Evolutionary conservation across 768 basidiomycete genomes (phyloP).

Genomic region (Infundibulicybe gibba): DNA sequence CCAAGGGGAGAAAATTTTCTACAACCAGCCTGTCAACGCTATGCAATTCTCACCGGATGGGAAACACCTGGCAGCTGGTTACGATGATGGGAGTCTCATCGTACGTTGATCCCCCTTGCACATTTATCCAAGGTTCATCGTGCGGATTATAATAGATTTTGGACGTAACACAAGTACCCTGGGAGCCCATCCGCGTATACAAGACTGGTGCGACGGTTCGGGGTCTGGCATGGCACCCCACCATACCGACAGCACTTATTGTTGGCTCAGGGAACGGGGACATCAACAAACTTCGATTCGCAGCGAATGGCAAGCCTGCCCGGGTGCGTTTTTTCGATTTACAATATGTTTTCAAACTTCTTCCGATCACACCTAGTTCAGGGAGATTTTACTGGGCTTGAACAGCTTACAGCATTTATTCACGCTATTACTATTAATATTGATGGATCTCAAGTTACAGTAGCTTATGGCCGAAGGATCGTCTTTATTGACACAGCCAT

Average conservation of each 20-base stretch:
- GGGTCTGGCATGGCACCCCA: background rate
- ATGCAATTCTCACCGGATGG: conserved; percentile 2
- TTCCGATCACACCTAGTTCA: too few species aligned
- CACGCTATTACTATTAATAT: too few species aligned
- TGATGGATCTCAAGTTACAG: too few species aligned
- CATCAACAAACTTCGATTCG: background rate
- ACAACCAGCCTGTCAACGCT: background rate
- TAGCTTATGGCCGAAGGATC: too few species aligned
- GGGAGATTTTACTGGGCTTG: too few species aligned
- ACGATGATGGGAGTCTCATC: background rate
- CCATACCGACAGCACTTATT: background rate
- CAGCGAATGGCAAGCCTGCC: background rate
- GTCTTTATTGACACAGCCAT: too few species aligned
- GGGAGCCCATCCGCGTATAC: background rate
- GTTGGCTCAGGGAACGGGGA: background rate
- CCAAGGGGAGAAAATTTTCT: too few species aligned
- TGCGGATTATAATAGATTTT: background rate
- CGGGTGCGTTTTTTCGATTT: too few species aligned
- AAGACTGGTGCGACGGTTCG: background rate
- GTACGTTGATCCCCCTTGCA: background rate
- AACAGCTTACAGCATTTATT: too few species aligned
- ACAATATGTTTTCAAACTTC: too few species aligned
- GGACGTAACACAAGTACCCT: background rate
- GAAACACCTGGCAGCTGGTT: background rate
- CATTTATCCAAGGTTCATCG: background rate